Base-by-base conservation (phyloP, 2,329 filamentous ascomycete genomes). In the Coniochaeta sp. region DNA sequence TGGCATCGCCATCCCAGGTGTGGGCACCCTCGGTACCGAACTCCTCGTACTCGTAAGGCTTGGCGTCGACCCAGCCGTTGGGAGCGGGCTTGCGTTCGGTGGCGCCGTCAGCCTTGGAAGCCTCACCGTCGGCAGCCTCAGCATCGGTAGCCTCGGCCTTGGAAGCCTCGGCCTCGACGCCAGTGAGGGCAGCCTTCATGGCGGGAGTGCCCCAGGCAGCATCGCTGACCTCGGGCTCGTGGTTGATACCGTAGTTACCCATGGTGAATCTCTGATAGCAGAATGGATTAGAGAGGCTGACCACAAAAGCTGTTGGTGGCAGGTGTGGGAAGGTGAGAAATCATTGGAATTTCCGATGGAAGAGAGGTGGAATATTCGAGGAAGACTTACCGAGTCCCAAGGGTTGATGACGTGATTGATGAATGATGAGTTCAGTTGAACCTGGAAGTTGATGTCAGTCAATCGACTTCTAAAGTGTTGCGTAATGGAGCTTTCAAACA, bases 1-100 rank as follows among this genome's bases (percentile, higher is more conserved):
- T 70, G n/a, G 82, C 85, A 51, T 79, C 79, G 32, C 72, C 67
- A 13, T 76, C 79, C 70, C 76, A 82, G 2, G 65, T 60, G 10
- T 61, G 60, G 32, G n/a, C 20, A 6, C 48, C 56, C 2, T 58
- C 51, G 7, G 57, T 54, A 26, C 60, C 57, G 22, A 59, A 63
- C 9, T 63, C 61, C 1, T 69, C 63, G 62, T 84, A 83, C 59
- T 82, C 71, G 58, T 77, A 74, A 0, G 72, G 66, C 3, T 68
- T 63, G 0, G 68, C 69, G 47, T 73, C 60, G 9, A 67, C 68
- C 80, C 80, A 84, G 12, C 72, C 71, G 3, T 61, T 59, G 28
- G 57, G 50, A 33, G 64, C 55, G 22, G 57, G 61, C 57, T 57
- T 62, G 54, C 31, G 48, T 40, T 51, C 55, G 53, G 24, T 45